Evolutionary conservation across 2,329 filamentous ascomycete species (phyloP).

Genomic region (Colletotrichum sp.): DNA sequence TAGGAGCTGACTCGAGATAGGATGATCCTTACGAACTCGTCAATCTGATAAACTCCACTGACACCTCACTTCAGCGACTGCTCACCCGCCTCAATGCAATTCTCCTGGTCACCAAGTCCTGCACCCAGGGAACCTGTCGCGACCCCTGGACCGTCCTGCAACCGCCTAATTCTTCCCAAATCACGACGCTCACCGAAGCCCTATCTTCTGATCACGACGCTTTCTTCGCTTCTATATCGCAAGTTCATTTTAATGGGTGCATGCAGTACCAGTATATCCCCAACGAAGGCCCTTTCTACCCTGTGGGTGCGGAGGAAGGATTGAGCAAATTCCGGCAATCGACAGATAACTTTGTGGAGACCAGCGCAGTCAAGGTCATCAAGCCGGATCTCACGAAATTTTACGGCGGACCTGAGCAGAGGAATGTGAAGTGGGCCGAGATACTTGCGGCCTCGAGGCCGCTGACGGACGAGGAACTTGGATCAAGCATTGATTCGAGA

Average conservation of each 20-base stretch:
- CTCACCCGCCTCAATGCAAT: constrained; percentile 26
- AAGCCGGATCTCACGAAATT: neutral
- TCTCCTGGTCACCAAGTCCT: constrained; percentile 30
- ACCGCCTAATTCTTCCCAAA: neutral
- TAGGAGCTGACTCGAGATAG: neutral
- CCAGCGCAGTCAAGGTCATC: neutral
- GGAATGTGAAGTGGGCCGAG: neutral
- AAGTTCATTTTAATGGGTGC: neutral
- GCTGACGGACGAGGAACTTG: neutral
- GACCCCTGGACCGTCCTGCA: constrained; percentile 25
- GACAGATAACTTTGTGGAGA: neutral
- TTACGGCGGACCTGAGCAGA: neutral
- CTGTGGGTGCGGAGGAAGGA: neutral
- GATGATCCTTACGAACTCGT: constrained; percentile 29
- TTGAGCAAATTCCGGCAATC: neutral
- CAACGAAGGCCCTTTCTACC: neutral
- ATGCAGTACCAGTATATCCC: neutral
- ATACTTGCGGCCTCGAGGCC: neutral
- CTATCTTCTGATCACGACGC: neutral
- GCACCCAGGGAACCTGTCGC: constrained; percentile 25
- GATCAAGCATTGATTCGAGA: neutral
- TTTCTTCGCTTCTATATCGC: neutral
- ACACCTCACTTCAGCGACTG: neutral
- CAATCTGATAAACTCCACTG: constrained; percentile 22
- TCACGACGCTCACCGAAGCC: neutral